Conservation (phyloP, 305 asterid species). For the Lippia alba region DNA sequence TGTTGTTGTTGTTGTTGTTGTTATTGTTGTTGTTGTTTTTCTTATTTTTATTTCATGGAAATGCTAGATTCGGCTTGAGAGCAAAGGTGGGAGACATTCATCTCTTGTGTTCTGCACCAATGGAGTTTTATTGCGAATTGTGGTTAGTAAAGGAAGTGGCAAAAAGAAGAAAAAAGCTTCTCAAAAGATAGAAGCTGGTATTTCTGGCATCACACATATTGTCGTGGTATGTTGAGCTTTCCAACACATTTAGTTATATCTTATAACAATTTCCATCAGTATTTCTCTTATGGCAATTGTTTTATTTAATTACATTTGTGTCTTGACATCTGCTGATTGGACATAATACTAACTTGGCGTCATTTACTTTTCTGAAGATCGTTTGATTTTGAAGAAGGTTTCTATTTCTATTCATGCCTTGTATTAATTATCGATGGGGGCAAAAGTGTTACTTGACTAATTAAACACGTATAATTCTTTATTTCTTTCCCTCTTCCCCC, state of each 20-base stretch:
- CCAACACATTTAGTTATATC: conserved; percentile 12
- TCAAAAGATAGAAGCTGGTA: conserved; percentile 39
- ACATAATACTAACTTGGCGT: not conserved
- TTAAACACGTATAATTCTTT: conserved; percentile 30
- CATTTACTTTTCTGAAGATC: not conserved
- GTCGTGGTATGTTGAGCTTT: conserved; percentile 76
- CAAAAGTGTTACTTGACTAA: not conserved
- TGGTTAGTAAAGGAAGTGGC: conserved; percentile 57
- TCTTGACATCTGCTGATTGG: conserved; percentile 4
- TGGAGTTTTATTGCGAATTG: conserved; percentile 83
- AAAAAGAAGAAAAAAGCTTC: conserved; percentile 42
- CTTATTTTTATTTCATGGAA: conserved; percentile 31
- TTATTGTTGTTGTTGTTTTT: not conserved
- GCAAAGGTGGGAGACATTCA: conserved; percentile 89
- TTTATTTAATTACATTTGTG: conserved; percentile 13
- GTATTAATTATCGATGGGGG: conserved; percentile 3
- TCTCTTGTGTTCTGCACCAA: conserved; percentile 93
- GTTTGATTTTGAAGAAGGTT: not conserved
- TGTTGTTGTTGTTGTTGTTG: not conserved
- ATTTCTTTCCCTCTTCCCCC: conserved; percentile 19
- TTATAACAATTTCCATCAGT: not conserved
- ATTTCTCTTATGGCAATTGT: too few species aligned
- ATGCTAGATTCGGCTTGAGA: conserved; percentile 86
- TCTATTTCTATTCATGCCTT: not conserved
- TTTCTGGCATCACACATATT: conserved; percentile 82